Evolutionary conservation across 1,284 basidiomycete genomes (phyloP).

Genomic region (Apiotrichum montevideense): DNA sequence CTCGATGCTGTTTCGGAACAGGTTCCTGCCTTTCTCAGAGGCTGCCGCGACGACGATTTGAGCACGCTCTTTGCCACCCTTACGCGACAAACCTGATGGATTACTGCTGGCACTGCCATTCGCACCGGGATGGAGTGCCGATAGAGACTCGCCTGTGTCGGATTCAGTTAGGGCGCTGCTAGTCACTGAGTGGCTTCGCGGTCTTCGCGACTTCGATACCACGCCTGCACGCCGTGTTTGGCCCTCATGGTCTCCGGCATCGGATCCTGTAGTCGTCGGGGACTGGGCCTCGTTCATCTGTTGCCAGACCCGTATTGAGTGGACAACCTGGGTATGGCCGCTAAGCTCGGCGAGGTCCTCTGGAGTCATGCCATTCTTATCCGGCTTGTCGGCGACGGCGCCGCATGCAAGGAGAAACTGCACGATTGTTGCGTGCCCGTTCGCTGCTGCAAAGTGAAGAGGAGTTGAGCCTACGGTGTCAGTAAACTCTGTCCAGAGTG

Average conservation of each 20-base stretch:
- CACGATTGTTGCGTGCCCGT: slow-evolving; percentile 71
- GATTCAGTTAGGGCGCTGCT: slow-evolving; percentile 3
- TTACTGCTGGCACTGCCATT: neutral
- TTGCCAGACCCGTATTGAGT: slow-evolving; percentile 42
- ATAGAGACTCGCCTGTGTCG: neutral
- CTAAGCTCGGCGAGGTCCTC: slow-evolving; percentile 49
- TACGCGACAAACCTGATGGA: neutral
- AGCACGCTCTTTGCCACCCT: slow-evolving; percentile 37
- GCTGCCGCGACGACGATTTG: slow-evolving; percentile 27
- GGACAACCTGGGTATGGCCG: slow-evolving; percentile 47
- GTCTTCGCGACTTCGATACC: neutral
- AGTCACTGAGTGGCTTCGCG: slow-evolving; percentile 5
- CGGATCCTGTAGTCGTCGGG: neutral
- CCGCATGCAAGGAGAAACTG: slow-evolving; percentile 70
- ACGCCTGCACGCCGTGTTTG: no score
- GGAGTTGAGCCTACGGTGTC: slow-evolving; percentile 66
- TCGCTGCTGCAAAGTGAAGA: slow-evolving; percentile 89
- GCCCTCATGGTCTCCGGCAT: neutral
- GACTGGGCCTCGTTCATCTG: slow-evolving; percentile 21
- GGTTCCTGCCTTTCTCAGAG: slow-evolving; percentile 21
- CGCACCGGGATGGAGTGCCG: neutral
- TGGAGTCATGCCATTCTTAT: slow-evolving; percentile 81
- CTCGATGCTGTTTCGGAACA: slow-evolving; percentile 10
- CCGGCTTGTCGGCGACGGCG: slow-evolving; percentile 66
- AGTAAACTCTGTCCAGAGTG: neutral